Base-by-base conservation (phyloP, 2,329 filamentous ascomycete species). In the Gliomastix tumulicola region DNA sequence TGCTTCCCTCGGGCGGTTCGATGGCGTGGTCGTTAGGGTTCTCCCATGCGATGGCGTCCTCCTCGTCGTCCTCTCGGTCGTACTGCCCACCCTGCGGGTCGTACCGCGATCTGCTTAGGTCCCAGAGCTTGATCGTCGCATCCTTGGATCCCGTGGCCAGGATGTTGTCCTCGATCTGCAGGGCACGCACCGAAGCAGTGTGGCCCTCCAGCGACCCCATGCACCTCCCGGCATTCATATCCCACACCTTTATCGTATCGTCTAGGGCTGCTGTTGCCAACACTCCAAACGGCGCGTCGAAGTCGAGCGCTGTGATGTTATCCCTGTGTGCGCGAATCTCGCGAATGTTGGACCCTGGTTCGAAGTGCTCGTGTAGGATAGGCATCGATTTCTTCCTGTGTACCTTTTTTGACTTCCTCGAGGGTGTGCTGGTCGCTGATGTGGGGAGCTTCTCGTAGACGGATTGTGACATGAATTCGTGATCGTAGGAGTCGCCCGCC, bases 81-180 rank as follows among this genome's bases (percentile, higher is more conserved):
- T 76, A 71, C 35, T 69, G 68, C 55, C 75, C 72, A 44, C 75
- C 74, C 40, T 77, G 72, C 11, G 87, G 84, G 37, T 86, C 81
- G 56, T 94, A 92, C 48, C 85, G 84, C 19, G 89, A 86, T 55
- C 83, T 84, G 59, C 84, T 94, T 31, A 98, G 65, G 63, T 98
- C 92, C 92, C 92, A 98, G 13, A 98, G 67, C 37, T 86, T 81
- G 50, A 98, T 92, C 2, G 88, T 94, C 4, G 92, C 92, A 55
- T 98, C 92, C 71, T 89, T 84, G 3, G 88, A 94, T 15, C 92
- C 92, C 2, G 92, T 97, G 6, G 89, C 90, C 20, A 96, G 80
- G 43, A 97, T 84, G 56, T 94, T 96, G 55, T 97, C 90, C 55
- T 96, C 87, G 1, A 98, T 86, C 56, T 98, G 92, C 33, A 98